phyloP scores from a whole-genome alignment of 2,329 filamentous ascomycete species.

The Bipolaris zeicola region DNA sequence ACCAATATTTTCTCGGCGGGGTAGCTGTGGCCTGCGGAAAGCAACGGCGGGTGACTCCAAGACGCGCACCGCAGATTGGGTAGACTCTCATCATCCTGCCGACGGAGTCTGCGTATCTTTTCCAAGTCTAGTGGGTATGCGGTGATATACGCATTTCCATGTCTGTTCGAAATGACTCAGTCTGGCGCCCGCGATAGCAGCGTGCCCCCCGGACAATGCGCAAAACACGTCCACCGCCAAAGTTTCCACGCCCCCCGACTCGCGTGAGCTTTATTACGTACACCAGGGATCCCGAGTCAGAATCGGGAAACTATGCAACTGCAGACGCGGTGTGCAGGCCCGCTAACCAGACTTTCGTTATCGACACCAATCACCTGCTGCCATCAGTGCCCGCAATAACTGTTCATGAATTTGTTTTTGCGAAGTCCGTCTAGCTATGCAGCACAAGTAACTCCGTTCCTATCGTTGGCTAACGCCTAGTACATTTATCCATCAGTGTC shows the following conservation, averaged over 20 bases:
- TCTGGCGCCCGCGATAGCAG: conserved; percentile 11
- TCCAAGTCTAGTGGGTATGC: conserved; percentile 31
- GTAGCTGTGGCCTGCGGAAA: conserved; percentile 41
- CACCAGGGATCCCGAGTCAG: conserved; percentile 16
- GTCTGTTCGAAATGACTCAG: conserved; percentile 26
- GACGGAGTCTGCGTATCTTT: conserved; percentile 31
- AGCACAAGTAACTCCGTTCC: neutral
- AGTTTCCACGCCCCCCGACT: conserved; percentile 22
- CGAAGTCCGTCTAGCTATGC: neutral
- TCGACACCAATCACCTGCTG: conserved; percentile 1
- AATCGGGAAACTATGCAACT: conserved; percentile 9
- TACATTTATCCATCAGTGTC: conserved; percentile 29
- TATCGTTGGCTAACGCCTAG: neutral
- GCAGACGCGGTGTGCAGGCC: neutral
- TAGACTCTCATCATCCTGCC: conserved; percentile 32
- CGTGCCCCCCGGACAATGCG: conserved; percentile 15
- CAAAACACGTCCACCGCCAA: conserved; percentile 30
- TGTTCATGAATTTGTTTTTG: neutral
- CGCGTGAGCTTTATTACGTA: conserved; percentile 28
- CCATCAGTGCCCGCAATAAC: neutral
- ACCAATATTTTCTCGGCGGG: conserved; percentile 38
- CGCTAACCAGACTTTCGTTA: neutral
- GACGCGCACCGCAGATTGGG: conserved; percentile 41
- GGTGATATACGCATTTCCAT: conserved; percentile 20
- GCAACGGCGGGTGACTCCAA: conserved; percentile 32